Conservation (phyloP, 768 basidiomycete species). For the Pulveroboletus sp. region DNA sequence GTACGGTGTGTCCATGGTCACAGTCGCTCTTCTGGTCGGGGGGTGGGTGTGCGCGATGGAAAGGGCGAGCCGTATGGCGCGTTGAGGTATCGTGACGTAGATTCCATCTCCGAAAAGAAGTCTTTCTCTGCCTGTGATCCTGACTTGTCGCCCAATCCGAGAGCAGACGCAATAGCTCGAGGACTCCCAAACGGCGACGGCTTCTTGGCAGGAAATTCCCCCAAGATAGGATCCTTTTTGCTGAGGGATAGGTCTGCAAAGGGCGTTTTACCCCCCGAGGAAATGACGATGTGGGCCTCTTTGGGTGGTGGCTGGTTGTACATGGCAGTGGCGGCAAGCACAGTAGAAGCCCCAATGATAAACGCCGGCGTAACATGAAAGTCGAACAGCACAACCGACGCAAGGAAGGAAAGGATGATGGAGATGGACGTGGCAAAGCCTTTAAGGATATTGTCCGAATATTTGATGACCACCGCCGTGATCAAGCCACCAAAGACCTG, state of each 20-base stretch:
- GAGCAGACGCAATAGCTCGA: constrained; percentile 47
- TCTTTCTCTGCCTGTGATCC: constrained; percentile 25
- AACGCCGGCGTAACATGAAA: constrained; percentile 87
- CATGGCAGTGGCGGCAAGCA: constrained; percentile 88
- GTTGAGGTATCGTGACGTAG: constrained; percentile 44
- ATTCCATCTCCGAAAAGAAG: constrained; percentile 39
- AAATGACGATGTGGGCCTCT: constrained; percentile 34
- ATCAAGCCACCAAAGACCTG: constrained; percentile 93
- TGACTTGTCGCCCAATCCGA: constrained; percentile 38
- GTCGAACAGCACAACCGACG: constrained; percentile 87
- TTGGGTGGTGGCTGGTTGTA: constrained; percentile 74
- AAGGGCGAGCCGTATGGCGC: constrained; percentile 51
- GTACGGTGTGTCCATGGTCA: constrained; percentile 19
- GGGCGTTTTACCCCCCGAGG: constrained; percentile 34
- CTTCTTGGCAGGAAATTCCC: constrained; percentile 50
- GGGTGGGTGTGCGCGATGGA: constrained; percentile 48
- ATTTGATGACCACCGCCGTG: constrained; percentile 96
- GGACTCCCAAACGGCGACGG: constrained; percentile 51
- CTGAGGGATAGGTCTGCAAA: constrained; percentile 45
- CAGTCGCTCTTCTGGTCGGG: constrained; percentile 33
- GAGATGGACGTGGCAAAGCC: constrained; percentile 96
- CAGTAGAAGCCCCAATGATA: constrained; percentile 80
- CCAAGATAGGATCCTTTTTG: constrained; percentile 56
- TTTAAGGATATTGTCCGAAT: constrained; percentile 92
- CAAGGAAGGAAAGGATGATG: constrained; percentile 93